These are phyloP conservation scores for Apiotrichum akiyoshidainum DNA, from an alignment of 1,284 basidiomycete species.

Conservation along the genomic window DNA sequence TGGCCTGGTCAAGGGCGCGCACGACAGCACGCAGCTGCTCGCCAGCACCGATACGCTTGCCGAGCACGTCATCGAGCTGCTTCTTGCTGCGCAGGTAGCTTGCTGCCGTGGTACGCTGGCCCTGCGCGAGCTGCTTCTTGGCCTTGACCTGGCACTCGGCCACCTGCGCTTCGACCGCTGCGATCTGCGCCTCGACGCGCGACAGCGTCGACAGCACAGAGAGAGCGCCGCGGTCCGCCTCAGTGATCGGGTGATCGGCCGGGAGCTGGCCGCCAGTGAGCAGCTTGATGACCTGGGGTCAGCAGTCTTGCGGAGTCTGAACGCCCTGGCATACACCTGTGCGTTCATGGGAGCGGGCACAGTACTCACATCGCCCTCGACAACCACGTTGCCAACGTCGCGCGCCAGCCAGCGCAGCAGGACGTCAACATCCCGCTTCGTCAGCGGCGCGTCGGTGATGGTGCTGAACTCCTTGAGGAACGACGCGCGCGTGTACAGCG, in stretches of 20 bases:
- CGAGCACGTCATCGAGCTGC: constrained; percentile 70
- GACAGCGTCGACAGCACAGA: constrained; percentile 37
- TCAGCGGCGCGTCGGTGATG: constrained; percentile 27
- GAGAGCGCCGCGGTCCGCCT: constrained; percentile 47
- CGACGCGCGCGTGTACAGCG: constrained; percentile 61
- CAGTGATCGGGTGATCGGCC: constrained; percentile 42
- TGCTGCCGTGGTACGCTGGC: constrained; percentile 69
- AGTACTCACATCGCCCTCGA: constrained; percentile 62
- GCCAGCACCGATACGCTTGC: constrained; percentile 68
- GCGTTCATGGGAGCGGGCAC: neutral
- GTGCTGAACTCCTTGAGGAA: constrained; percentile 63
- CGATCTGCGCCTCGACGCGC: constrained; percentile 48
- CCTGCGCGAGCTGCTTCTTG: constrained; percentile 61
- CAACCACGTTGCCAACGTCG: constrained; percentile 63
- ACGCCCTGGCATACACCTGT: neutral
- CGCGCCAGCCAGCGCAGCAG: constrained; percentile 73
- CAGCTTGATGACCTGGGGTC: constrained; percentile 69
- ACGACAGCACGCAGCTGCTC: constrained; percentile 73
- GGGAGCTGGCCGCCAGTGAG: constrained; percentile 50
- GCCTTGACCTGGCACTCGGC: constrained; percentile 67
- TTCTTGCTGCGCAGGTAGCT: constrained; percentile 75
- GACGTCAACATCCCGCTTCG: constrained; percentile 58
- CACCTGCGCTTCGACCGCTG: constrained; percentile 59
- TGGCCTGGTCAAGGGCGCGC: constrained; percentile 78
- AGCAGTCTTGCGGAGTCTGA: too few species aligned